Percentiles rank a stretch among this genome's conserved stretches.
Evolutionary conservation across 345 rosid species (phyloP).

Genomic region (Citrus trifoliata): DNA sequence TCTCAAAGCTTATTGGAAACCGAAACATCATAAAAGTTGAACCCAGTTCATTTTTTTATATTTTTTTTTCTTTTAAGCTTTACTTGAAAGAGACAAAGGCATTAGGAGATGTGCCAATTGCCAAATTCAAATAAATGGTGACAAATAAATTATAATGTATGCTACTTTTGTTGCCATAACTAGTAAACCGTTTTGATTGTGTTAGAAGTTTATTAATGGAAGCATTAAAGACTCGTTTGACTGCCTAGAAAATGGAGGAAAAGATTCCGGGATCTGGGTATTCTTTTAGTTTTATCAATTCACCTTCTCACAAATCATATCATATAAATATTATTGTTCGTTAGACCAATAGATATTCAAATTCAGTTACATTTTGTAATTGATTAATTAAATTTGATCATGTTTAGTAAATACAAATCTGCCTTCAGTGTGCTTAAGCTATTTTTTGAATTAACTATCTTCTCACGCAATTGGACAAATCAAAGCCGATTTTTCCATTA

Average conservation of each 20-base stretch:
- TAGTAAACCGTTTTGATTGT: not conserved
- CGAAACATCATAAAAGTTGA: not conserved
- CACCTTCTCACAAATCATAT: not conserved
- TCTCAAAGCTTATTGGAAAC: not conserved
- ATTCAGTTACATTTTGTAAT: not conserved
- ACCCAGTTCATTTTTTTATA: not conserved
- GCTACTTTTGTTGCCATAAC: not conserved
- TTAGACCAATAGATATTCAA: not conserved
- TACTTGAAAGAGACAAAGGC: not conserved
- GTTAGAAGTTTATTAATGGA: not conserved
- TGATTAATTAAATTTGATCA: no score
- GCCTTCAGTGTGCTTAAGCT: no score
- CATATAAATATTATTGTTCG: not conserved
- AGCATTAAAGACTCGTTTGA: not conserved
- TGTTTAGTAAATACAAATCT: no score
- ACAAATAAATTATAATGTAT: not conserved
- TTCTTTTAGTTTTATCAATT: not conserved
- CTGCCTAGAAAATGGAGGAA: slow-evolving; percentile 4
- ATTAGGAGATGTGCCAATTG: not conserved
- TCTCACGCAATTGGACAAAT: no score
- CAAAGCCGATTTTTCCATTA: no score
- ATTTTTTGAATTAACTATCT: no score
- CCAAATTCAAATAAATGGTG: not conserved
- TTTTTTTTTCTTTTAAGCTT: not conserved
- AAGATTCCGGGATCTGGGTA: not conserved